These are phyloP conservation scores for Tetrahymena malaccensis DNA, from an alignment of 73 alveolate species.

Conservation along the genomic window DNA sequence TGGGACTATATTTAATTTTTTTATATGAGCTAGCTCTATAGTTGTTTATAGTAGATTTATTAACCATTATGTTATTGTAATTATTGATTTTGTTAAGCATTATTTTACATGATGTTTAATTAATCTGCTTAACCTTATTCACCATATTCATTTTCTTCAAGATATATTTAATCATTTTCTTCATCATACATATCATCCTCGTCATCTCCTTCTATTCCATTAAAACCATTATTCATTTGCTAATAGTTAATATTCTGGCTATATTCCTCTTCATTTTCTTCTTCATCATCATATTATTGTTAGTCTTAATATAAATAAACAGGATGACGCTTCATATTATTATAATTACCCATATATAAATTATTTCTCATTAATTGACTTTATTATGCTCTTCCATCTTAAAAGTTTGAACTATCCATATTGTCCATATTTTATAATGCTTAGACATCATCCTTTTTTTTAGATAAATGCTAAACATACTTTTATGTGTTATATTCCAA, in stretches of 20 bases:
- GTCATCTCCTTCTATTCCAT: background rate
- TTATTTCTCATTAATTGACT: background rate
- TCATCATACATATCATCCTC: background rate
- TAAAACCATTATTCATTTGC: background rate
- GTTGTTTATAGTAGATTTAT: background rate
- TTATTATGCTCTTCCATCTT: background rate
- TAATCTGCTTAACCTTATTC: background rate
- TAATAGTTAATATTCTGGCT: background rate
- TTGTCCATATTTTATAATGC: background rate
- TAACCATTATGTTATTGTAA: background rate
- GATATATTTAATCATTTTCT: background rate
- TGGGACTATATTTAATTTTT: too few relatives aligned
- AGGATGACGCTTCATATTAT: background rate
- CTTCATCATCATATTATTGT: background rate
- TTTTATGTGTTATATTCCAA: background rate
- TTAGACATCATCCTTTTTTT: background rate
- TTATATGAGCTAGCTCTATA: background rate
- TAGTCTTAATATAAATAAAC: background rate
- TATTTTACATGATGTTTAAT: background rate
- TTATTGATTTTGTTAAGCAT: background rate
- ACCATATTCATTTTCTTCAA: background rate
- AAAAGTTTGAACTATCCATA: background rate
- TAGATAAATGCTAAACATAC: background rate
- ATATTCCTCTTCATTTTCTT: background rate
- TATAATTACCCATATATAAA: background rate